Base-by-base conservation (phyloP, 371 early-diverging fungal species). In the Mucor sp. region DNA sequence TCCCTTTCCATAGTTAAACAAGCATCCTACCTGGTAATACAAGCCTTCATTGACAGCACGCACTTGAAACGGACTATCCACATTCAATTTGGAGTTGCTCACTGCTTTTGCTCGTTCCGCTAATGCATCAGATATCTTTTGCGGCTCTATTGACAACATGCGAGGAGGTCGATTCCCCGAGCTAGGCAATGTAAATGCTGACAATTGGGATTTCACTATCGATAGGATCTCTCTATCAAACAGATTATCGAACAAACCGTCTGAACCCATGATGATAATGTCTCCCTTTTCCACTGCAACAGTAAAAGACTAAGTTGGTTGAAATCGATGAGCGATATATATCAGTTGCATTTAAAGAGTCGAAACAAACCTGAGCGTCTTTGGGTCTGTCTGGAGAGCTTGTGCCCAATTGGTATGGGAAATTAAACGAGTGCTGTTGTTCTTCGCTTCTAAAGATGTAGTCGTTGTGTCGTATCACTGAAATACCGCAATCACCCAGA, bases 401-500 rank as follows among this genome's bases (percentile, higher is more conserved):
- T 6, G 88, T 90, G 23, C 92, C 90, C 21, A 93, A 77, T 66
- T 93, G 93, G 65, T 85, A 91, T 4, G 93, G 93, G 61, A 83
- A 91, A 69, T 92, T 92, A 67, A 92, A 92, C 15, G 90, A 89
- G 74, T 91, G 92, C 64, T 93, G 93, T 64, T 91, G 92, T 70
- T 91, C 92, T 72, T 96, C 95, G 37, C 90, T 93, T 55, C 95
- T 87, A 75, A 96, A 97, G 12, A 95, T 86, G 74, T 91, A 85
- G 59, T 92, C 90, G 62, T 90, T 88, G 58, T 88, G 82, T 48
- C 98, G 87, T 57, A 97, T 90, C 6, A 97, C 84, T 44, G 89
- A 83, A 47, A 97, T 78, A 2, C 94, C 95, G 70, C 95, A 94
- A 79, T 97, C 98, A 32, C 98, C 98, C 43, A 97, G 75, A 70